Conservation (phyloP, 139 green algal species). For the Closterium sp. region DNA sequence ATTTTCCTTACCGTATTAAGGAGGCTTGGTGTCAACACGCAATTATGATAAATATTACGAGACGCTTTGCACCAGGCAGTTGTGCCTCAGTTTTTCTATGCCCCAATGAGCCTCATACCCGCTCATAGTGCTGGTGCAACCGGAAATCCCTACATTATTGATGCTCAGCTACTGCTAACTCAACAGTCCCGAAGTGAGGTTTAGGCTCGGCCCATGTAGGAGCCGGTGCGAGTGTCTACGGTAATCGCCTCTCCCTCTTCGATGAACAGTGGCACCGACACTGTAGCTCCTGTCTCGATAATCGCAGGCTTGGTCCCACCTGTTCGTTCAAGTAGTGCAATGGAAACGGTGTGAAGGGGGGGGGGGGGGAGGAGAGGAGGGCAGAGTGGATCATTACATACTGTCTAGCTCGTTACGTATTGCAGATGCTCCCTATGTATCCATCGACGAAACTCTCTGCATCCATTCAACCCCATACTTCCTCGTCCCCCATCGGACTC, state of each 20-base stretch:
- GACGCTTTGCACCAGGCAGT: too few species aligned
- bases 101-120: too few species aligned
- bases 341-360: too few species aligned
- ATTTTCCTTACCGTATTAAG: too few species aligned
- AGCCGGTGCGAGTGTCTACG: slow-evolving; percentile 74
- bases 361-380: too few species aligned
- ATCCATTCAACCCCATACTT: too few species aligned
- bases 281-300: slow-evolving; percentile 65
- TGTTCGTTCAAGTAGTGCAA: background rate
- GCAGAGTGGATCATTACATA: background rate
- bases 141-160: background rate
- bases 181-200: background rate
- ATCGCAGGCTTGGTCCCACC: slow-evolving; percentile 77
- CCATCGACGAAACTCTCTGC: background rate
- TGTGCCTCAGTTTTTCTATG: too few species aligned
- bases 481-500: background rate
- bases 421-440: background rate
- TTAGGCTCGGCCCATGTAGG: slow-evolving; percentile 58
- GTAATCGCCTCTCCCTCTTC: slow-evolving; percentile 76
- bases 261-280: slow-evolving; percentile 79
- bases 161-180: background rate
- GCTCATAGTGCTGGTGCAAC: too few species aligned
- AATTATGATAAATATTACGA: too few species aligned
- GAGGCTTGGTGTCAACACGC: too few species aligned
- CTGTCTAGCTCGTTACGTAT: too few species aligned